These are phyloP conservation scores for Euclidium syriacum DNA, from an alignment of 345 rosid species.

Conservation along the genomic window DNA sequence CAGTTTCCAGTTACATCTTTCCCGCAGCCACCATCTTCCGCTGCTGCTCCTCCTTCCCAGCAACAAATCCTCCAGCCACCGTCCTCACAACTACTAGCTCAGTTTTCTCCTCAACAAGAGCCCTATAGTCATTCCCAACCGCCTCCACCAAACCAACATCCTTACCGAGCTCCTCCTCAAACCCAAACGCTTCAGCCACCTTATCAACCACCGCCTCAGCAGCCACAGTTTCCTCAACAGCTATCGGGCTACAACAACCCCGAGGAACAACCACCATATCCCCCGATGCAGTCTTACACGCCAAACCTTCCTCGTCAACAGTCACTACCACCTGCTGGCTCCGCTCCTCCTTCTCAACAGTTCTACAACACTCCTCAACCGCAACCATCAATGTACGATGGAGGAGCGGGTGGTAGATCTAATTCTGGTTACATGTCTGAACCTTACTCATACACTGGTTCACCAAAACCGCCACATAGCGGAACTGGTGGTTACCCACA, in stretches of 20 bases:
- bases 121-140: slow-evolving; percentile 53
- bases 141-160: slow-evolving; percentile 42
- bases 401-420: slow-evolving; percentile 50
- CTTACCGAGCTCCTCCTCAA: slow-evolving; percentile 56
- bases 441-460: slow-evolving; percentile 44
- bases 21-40: slow-evolving; percentile 21
- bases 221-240: slow-evolving; percentile 48
- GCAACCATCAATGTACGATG: slow-evolving; percentile 41
- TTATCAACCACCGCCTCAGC: slow-evolving; percentile 45
- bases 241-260: slow-evolving; percentile 48
- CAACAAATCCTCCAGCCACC: slow-evolving; percentile 41
- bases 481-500: slow-evolving; percentile 58
- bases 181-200: slow-evolving; percentile 44
- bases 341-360: slow-evolving; percentile 35
- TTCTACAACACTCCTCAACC: slow-evolving; percentile 48
- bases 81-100: slow-evolving; percentile 38
- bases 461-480: slow-evolving; percentile 32
- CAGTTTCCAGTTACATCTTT: not conserved
- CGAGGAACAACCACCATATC: slow-evolving; percentile 37
- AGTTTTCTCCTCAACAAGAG: slow-evolving; percentile 57
- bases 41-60: slow-evolving; percentile 29
- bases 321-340: slow-evolving; percentile 42
- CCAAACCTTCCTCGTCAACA: slow-evolving; percentile 40
- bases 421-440: slow-evolving; percentile 46
- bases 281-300: slow-evolving; percentile 51